Conservation (phyloP, 768 basidiomycete species). For the Hydnum rufescens region DNA sequence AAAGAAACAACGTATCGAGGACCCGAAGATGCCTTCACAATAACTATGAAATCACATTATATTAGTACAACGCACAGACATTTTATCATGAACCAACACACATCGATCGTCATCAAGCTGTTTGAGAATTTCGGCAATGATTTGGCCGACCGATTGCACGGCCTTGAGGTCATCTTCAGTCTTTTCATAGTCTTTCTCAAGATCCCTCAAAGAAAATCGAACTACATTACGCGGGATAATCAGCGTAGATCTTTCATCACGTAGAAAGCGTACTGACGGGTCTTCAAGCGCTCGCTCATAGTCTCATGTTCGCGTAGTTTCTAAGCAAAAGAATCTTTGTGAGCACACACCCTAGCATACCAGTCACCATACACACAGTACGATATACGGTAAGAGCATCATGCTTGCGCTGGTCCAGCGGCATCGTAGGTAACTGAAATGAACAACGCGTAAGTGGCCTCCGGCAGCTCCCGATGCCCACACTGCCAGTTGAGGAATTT, state of each 20-base stretch:
- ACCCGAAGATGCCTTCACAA: conserved; percentile 96
- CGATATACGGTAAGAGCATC: conserved; percentile 62
- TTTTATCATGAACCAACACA: conserved; percentile 29
- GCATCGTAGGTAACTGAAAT: conserved; percentile 12
- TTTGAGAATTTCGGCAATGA: conserved; percentile 97
- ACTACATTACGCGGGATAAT: conserved; percentile 27
- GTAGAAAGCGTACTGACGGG: conserved; percentile 16
- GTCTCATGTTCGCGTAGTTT: conserved; percentile 88
- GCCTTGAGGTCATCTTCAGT: conserved; percentile 99
- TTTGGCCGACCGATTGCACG: conserved; percentile 95
- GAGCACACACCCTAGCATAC: conserved; percentile 4
- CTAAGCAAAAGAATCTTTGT: conserved; percentile 24
- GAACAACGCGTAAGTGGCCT: conserved; percentile 5
- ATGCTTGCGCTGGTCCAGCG: conserved; percentile 48
- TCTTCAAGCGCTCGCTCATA: conserved; percentile 76
- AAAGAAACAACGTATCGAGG: conserved; percentile 98
- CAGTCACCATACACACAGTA: conserved; percentile 27
- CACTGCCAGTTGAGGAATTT: background rate
- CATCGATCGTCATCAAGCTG: conserved; percentile 96
- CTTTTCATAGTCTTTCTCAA: conserved; percentile 80
- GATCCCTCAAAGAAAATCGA: conserved; percentile 72
- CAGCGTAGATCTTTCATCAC: background rate
- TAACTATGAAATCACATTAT: conserved; percentile 33
- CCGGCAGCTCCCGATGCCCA: background rate
- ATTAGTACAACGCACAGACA: background rate